phyloP scores from a whole-genome alignment of 805 yeast species.

The Cyberlindnera petersonii region DNA sequence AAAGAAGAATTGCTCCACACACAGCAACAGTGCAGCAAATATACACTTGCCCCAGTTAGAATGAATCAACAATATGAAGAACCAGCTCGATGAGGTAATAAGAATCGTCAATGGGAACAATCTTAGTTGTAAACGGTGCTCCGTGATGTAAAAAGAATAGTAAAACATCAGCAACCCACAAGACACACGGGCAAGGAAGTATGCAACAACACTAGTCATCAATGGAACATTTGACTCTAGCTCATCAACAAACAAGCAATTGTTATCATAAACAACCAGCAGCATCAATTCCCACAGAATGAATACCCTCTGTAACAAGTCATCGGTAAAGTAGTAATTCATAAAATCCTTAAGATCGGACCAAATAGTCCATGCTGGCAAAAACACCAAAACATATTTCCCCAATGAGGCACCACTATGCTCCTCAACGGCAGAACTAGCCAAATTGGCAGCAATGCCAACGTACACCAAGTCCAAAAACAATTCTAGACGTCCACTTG shows the following conservation, averaged over 20 bases:
- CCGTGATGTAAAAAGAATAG: conserved; percentile 42
- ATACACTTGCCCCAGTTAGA: conserved; percentile 43
- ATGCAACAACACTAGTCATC: conserved; percentile 34
- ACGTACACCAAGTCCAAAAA: conserved; percentile 62
- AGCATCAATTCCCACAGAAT: conserved; percentile 50
- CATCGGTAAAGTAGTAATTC: conserved; percentile 61
- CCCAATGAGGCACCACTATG: conserved; percentile 46
- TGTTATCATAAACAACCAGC: conserved; percentile 49
- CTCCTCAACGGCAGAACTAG: conserved; percentile 47
- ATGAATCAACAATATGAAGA: conserved; percentile 45
- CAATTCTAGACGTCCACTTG: conserved; percentile 50
- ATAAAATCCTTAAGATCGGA: conserved; percentile 58
- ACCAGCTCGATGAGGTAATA: conserved; percentile 42
- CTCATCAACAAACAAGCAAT: conserved; percentile 38
- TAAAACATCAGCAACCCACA: conserved; percentile 30
- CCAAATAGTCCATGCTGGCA: conserved; percentile 66
- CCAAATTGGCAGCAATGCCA: conserved; percentile 58
- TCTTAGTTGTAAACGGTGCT: conserved; percentile 49
- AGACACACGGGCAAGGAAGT: conserved; percentile 37
- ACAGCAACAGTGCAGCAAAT: conserved; percentile 37
- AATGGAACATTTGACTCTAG: conserved; percentile 36
- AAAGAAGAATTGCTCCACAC: conserved; percentile 39
- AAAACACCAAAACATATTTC: conserved; percentile 46
- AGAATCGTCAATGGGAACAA: conserved; percentile 33
- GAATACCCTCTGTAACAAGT: conserved; percentile 48